These are phyloP conservation scores for Fusarium sp. DNA, from an alignment of 2,329 filamentous ascomycete genomes.

Conservation along the genomic window DNA sequence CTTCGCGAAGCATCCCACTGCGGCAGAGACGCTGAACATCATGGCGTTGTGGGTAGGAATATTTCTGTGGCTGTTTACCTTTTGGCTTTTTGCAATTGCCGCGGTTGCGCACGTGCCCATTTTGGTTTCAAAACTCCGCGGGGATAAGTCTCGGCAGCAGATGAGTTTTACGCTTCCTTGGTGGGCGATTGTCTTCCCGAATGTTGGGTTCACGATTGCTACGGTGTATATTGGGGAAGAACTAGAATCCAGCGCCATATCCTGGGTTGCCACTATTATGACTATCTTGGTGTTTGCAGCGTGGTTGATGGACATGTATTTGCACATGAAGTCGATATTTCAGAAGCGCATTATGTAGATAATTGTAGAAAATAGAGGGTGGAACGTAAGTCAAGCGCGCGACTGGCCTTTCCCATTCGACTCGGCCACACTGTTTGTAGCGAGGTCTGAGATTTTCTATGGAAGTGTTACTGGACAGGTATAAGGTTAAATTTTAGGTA, in stretches of 20 bases:
- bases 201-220: slow-evolving; percentile 6
- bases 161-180: slow-evolving; percentile 4
- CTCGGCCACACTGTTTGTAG: rapidly evolving
- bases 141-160: not conserved
- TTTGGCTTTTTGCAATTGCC: slow-evolving; percentile 3
- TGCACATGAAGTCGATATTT: not conserved
- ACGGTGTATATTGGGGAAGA: not conserved
- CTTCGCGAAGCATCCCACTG: not conserved
- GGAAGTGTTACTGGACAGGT: rapidly evolving
- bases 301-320: not conserved
- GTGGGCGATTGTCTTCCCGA: slow-evolving; percentile 2
- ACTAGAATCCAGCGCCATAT: not conserved
- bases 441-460: not conserved
- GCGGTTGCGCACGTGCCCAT: not conserved
- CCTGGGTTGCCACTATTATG: not conserved
- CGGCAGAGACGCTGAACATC: not conserved
- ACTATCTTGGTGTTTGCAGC: not conserved
- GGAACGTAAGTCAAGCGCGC: rapidly evolving
- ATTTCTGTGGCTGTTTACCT: not conserved
- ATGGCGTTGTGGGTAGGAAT: slow-evolving; percentile 7
- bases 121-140: not conserved
- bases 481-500: rapidly evolving
- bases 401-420: rapidly evolving
- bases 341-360: not conserved
- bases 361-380: rapidly evolving